Conservation (phyloP, 192 early-diverging fungal genomes). For the Glomus cerebriforme region DNA sequence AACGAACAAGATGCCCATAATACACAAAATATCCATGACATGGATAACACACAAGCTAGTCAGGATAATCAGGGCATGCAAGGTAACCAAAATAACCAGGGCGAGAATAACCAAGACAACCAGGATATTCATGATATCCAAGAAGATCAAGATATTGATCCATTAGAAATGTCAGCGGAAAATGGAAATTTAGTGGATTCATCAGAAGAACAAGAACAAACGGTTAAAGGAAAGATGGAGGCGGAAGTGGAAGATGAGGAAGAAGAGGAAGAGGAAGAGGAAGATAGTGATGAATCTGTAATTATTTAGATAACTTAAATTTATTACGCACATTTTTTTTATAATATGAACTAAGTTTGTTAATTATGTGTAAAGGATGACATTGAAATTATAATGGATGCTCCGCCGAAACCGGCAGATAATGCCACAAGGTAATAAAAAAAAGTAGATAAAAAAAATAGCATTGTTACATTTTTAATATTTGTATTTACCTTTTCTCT, state of each 20-base stretch:
- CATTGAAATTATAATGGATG: conserved; percentile 73
- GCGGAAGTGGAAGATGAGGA: conserved; percentile 40
- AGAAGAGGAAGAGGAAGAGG: conserved; percentile 48
- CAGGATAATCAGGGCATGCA: neutral
- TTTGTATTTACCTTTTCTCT: neutral
- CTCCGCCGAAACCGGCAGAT: conserved; percentile 40
- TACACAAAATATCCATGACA: neutral
- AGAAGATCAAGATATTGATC: neutral
- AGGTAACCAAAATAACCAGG: neutral
- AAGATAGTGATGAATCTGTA: conserved; percentile 66
- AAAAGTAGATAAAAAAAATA: neutral
- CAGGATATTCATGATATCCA: neutral
- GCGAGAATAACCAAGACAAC: neutral
- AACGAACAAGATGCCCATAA: neutral
- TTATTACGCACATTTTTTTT: neutral
- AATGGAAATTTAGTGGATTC: conserved; percentile 8
- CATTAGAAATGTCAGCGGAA: neutral
- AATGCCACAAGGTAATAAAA: conserved; percentile 33
- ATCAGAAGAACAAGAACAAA: conserved; percentile 15
- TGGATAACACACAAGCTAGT: neutral
- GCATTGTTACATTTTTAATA: neutral
- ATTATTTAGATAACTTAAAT: conserved; percentile 16
- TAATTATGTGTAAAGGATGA: conserved; percentile 48
- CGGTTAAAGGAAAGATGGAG: conserved; percentile 31
- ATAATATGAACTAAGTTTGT: conserved; percentile 7